Base-by-base conservation (phyloP, 352 stramenopile species). In the Phytophthora megakarya region DNA sequence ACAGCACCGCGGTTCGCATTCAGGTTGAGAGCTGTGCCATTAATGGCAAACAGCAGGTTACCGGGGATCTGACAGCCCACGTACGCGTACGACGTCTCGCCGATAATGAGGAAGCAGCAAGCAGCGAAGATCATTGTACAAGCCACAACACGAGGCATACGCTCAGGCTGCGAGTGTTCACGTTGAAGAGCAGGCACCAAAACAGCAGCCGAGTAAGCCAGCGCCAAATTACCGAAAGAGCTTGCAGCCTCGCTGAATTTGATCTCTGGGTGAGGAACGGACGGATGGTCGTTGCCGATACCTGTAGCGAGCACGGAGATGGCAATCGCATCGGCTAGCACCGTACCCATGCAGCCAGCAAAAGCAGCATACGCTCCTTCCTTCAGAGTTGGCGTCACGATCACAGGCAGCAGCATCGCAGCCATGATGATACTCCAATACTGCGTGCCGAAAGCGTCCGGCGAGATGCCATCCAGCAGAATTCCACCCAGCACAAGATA, bases 351-450 rank as follows among this genome's bases (percentile, higher is more conserved):
- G 45, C 73, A 84, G 18, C 80, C 80, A 19, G 75, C 76, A 30
- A 84, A 77, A 18, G 80, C 80, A 12, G 74, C 76, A 30, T 52
- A 62, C 10, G 78, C 77, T 19, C 75, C 78, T 70, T 89, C 80
- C 57, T 89, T 87, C 25, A 89, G 72, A 13, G 80, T 89, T 7
- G 80, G 80, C 15, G 72, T 86, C 5, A 89, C 58, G 47, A 81
- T 78, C 3, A 88, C 67, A 6, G 80, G 80, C 32, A 88, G 42
- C 18, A 87, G 39, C 67, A 79, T 73, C 0, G 46, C 46, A 35
- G 72, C 76, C 80, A 89, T 89, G 54, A 89, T 69, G 30, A 88
- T 71, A 42, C 78, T 89, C 80, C 80, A 89, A 38, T 76, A 74
- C 25, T 79, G 61, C 19, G 70, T 66, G 45, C 71, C 55, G 37